Base-by-base conservation (phyloP, 352 stramenopile species). In the Elongisporangium senticosum region DNA sequence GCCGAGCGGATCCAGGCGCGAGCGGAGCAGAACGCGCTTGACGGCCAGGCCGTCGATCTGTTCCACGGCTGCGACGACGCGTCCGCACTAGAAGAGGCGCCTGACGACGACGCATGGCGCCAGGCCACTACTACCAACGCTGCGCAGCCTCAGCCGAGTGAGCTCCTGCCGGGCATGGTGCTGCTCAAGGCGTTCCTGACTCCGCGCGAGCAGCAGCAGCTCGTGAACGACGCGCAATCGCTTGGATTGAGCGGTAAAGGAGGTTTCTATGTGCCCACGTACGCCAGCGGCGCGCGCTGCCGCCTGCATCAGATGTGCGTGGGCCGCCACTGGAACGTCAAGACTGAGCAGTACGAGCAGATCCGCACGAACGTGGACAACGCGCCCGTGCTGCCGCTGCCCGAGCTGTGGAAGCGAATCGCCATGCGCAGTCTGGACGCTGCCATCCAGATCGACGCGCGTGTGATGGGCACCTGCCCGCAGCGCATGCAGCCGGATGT, bases 231-330 rank as follows among this genome's bases (percentile, higher is more conserved):
- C 24, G 67, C 79, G 13, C 71, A 67, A 4, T 17, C n/a, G 10
- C 75, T 87, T 62, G 80, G 79, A 1, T 20, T 85, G 26, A 61
- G 58, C 8, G 14, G 52, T 28, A 43, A 43, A 17, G 76, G 78
- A 6, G 78, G 76, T 1, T 88, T 87, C 58, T 90, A 87, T 61
- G 81, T 77, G 49, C 80, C 80, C 8, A 83, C 74, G 54, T 90
- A 88, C 57, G 78, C 77, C 20, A 87, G 79, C 49, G 80, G 80
- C 28, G 78, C 77, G 63, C 86, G 86, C 67, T 88, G 78, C 58
- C 75, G 79, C 19, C 65, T 88, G 72, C 80, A 88, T 48, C 78
- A 88, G 54, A 90, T 88, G 77, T 90, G 80, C 49, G 64, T 87
- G 20, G 80, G 80, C 15, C 68, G 70, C 24, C 78, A 87, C 64